Evolutionary conservation across 306 rosid genomes (phyloP).

Genomic region (Lagenaria siceraria): DNA sequence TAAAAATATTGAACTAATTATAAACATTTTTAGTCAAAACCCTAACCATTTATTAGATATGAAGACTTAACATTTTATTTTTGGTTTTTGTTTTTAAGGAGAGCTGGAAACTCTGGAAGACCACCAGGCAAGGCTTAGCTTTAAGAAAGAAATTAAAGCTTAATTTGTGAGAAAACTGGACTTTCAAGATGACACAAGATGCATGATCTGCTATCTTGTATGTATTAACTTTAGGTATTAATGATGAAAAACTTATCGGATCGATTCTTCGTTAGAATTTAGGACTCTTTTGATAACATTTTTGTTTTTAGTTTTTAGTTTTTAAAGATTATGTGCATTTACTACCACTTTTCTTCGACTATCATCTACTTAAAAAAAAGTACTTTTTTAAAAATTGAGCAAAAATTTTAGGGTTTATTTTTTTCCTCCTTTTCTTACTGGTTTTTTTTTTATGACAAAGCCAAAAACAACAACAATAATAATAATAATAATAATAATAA

Average conservation of each 20-base stretch:
- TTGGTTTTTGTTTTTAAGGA: not conserved
- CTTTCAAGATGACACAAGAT: not conserved
- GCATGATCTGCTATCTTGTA: not conserved
- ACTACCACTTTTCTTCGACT: not conserved
- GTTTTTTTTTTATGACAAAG: too few species aligned
- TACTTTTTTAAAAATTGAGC: not conserved
- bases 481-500: too few species aligned
- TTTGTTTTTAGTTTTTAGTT: not conserved
- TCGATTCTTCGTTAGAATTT: not conserved
- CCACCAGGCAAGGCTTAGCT: not conserved
- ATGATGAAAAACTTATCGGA: not conserved
- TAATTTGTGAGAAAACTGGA: not conserved
- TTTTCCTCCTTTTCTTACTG: too few species aligned
- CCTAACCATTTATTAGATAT: not conserved
- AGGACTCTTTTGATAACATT: not conserved
- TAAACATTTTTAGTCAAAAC: too few species aligned
- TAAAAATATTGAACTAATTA: too few species aligned
- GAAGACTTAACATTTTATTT: not conserved
- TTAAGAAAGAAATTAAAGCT: not conserved
- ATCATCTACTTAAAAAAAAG: too few species aligned
- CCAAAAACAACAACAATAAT: too few species aligned
- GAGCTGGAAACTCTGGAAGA: constrained; percentile 5
- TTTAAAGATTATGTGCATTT: not conserved
- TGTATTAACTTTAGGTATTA: not conserved
- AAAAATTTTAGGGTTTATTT: too few species aligned